Evolutionary conservation across 177 flowering plant genomes (phyloP).

Genomic region (Vitis hybrid): DNA sequence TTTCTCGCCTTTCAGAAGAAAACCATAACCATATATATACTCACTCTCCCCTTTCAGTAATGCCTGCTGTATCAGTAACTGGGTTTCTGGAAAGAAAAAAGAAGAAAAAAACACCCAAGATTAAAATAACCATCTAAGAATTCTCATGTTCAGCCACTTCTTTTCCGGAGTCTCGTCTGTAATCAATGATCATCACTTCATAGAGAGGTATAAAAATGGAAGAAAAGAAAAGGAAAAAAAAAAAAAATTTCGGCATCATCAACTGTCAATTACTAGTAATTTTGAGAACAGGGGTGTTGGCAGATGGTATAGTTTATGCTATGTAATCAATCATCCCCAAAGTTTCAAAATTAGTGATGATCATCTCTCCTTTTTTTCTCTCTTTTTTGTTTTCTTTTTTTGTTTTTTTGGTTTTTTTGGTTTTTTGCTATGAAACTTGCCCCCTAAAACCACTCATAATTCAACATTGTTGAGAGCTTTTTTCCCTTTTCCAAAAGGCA

Average conservation of each 20-base stretch:
- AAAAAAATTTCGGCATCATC: constrained; percentile 7
- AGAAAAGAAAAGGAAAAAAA: background rate
- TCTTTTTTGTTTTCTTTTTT: background rate
- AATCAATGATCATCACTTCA: background rate
- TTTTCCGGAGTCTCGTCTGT: background rate
- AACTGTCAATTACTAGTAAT: background rate
- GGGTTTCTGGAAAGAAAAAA: background rate
- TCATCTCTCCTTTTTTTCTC: background rate
- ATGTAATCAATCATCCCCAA: background rate
- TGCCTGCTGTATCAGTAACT: constrained; percentile 12
- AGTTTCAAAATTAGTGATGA: background rate
- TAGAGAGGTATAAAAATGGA: background rate
- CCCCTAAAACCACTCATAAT: background rate
- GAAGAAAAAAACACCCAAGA: too few species aligned
- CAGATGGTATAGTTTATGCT: background rate
- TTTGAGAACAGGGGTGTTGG: background rate
- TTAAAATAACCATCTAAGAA: constrained; percentile 15
- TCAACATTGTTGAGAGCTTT: constrained; percentile 4
- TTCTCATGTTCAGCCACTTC: constrained; percentile 13
- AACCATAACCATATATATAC: constrained; percentile 19
- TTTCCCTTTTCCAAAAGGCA: constrained; percentile 23
- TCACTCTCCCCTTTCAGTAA: background rate
- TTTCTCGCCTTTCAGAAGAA: constrained; percentile 34
- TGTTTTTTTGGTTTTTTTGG: too few species aligned
- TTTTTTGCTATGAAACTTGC: background rate